Base-by-base conservation (phyloP, 2,329 filamentous ascomycete genomes). In the Pyricularia pennisetigena region DNA sequence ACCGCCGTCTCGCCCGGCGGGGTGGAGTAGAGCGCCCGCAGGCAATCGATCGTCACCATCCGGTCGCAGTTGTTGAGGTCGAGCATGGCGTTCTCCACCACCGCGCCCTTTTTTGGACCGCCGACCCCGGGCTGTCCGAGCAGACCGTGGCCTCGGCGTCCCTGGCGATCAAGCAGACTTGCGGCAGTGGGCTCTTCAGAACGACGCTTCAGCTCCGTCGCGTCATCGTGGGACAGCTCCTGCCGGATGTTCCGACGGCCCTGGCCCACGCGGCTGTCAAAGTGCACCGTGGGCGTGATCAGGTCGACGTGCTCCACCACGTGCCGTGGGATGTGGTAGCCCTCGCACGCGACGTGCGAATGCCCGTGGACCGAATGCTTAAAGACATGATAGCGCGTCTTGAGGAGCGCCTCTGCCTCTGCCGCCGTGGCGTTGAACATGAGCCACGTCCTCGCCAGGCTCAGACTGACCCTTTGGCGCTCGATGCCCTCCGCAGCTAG, bases 31-130 rank as follows among this genome's bases (percentile, higher is more conserved):
- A 85, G 75, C 5, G 82, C 80, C 62, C 80, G 79, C 66, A 87
- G 79, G 71, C 86, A 89, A 61, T 80, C 80, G 0, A 85, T 84
- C 0, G 85, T 88, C 70, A 88, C 86, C 72, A 83, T 81, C 16
- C 76, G 75, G 71, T 85, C 82, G 73, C 87, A 89, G 67, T 79
- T 74, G 32, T 69, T 68, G 14, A 78, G 74, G 54, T 71, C 71
- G 70, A 76, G 73, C 59, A 77, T 70, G 1, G 76, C 75, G 65
- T 76, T 76, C 66, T 70, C 69, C 62, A 77, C 71, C 14, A 68
- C 66, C 14, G 70, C 73, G 29, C 76, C 75, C 69, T 78, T 73
- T 71, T 78, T 78, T 0, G 76, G 74, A 26, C 73, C 72, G 61
- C 72, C 72, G 24, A 72, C 71, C 1, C 68, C 69, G 0, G 74